Evolutionary conservation across 805 yeast genomes (phyloP).

Genomic region (Limtongozyma cylindracea): DNA sequence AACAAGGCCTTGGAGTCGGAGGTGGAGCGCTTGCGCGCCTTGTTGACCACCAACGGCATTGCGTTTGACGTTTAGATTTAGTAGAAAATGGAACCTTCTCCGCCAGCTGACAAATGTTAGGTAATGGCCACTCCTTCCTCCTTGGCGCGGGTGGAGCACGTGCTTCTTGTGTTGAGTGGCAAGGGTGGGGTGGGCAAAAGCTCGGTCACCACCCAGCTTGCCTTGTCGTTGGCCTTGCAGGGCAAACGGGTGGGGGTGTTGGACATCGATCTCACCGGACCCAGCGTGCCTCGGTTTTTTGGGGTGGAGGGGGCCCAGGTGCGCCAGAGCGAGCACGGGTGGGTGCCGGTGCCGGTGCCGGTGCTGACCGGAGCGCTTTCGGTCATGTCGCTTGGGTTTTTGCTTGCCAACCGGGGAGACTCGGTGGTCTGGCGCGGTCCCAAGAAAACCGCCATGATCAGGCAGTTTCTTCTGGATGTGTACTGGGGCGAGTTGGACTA

Average conservation of each 20-base stretch:
- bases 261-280: constrained; percentile 92
- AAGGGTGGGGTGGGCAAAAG: constrained; percentile 97
- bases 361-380: constrained; percentile 20
- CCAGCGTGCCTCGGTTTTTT: constrained; percentile 90
- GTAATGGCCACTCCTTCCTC: too few relatives aligned
- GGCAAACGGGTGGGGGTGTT: constrained; percentile 80
- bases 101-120: too few relatives aligned
- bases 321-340: constrained; percentile 59
- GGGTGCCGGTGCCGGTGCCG: constrained; percentile 73
- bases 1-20: constrained; percentile 40
- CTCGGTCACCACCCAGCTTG: constrained; percentile 84
- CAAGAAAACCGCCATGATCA: constrained; percentile 90
- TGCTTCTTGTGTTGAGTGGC: constrained; percentile 68
- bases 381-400: constrained; percentile 75
- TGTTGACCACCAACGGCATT: constrained; percentile 7
- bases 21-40: constrained; percentile 27
- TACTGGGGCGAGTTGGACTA: constrained; percentile 71
- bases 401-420: constrained; percentile 62
- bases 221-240: constrained; percentile 44
- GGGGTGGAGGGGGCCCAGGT: constrained; percentile 66
- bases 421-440: constrained; percentile 98
- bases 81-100: too few relatives aligned
- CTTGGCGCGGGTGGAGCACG: constrained; percentile 35
- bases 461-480: constrained; percentile 79
- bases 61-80: neutral